phyloP scores from a whole-genome alignment of 768 basidiomycete species.

The Suillus paluster region DNA sequence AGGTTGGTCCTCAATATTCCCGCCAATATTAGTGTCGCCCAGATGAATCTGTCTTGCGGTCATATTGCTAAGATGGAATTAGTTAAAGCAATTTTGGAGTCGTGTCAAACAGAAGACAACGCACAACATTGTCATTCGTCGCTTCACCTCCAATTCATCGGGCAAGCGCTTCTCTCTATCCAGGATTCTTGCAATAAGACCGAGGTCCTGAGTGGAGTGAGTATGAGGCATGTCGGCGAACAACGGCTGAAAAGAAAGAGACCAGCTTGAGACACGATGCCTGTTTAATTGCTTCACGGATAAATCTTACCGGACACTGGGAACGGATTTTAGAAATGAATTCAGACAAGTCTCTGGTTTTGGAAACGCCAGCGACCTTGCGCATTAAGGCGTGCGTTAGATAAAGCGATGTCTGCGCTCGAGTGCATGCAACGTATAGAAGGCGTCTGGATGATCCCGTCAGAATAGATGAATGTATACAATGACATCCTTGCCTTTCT shows the following conservation, averaged over 20 bases:
- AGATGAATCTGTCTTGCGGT: background rate
- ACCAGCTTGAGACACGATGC: background rate
- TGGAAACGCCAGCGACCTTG: slow-evolving; percentile 58
- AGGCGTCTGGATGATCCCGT: slow-evolving; percentile 56
- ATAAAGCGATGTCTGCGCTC: slow-evolving; percentile 76
- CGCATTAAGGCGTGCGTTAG: slow-evolving; percentile 54
- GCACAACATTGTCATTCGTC: slow-evolving; percentile 53
- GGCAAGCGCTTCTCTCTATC: slow-evolving; percentile 42
- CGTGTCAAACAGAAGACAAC: background rate
- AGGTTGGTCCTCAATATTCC: background rate
- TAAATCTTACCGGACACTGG: slow-evolving; percentile 44
- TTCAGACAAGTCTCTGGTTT: slow-evolving; percentile 54
- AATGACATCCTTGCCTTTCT: slow-evolving; percentile 58
- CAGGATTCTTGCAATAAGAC: slow-evolving; percentile 59
- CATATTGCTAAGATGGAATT: background rate
- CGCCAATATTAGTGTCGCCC: background rate
- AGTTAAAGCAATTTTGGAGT: background rate
- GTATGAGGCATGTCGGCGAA: slow-evolving; percentile 51
- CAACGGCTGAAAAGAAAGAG: slow-evolving; percentile 27
- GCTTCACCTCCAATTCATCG: slow-evolving; percentile 46
- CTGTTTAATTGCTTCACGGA: slow-evolving; percentile 23
- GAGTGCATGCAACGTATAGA: slow-evolving; percentile 88
- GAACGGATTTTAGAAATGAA: slow-evolving; percentile 55
- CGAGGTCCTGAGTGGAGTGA: slow-evolving; percentile 48
- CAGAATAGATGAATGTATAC: background rate